Conservation (phyloP, 2,329 filamentous ascomycete genomes). For the Endothia cerciana region DNA sequence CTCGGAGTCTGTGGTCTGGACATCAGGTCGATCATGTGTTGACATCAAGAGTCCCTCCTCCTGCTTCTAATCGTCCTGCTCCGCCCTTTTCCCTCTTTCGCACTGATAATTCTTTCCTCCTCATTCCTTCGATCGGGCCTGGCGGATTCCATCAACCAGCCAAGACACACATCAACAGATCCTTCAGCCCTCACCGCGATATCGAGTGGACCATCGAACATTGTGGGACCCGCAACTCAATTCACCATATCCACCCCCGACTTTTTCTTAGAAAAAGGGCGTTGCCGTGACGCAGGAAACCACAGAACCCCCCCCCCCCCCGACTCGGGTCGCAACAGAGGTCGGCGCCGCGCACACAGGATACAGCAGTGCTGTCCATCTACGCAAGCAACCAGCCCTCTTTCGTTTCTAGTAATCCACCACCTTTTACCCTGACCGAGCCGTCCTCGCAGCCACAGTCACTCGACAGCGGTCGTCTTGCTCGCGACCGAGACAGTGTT, state of each 20-base stretch:
- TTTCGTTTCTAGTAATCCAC: constrained; percentile 14
- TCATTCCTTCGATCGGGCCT: constrained; percentile 23
- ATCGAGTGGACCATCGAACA: constrained; percentile 9
- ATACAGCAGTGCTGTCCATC: constrained; percentile 59
- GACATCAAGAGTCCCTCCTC: constrained; percentile 22
- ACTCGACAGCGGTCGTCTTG: constrained; percentile 6
- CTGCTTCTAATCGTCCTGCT: constrained; percentile 14
- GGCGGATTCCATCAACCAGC: constrained; percentile 25
- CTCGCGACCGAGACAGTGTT: constrained; percentile 19
- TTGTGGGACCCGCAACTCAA: neutral
- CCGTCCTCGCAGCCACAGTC: constrained; percentile 9
- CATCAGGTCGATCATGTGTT: constrained; percentile 29
- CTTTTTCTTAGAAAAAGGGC: constrained; percentile 29
- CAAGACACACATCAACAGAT: constrained; percentile 20
- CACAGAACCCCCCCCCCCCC: constrained; percentile 1
- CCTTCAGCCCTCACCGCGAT: constrained; percentile 23
- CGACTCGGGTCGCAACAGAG: constrained; percentile 17
- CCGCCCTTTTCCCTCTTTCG: constrained; percentile 20
- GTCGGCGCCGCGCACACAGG: constrained; percentile 38
- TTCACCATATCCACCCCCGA: constrained; percentile 18
- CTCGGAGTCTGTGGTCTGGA: constrained; percentile 25
- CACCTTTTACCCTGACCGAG: constrained; percentile 14
- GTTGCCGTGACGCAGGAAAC: constrained; percentile 8
- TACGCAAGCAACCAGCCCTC: constrained; percentile 28
- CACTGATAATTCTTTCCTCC: constrained; percentile 17